Conservation (phyloP, 2,329 filamentous ascomycete genomes). For the Aspergillus sp. region DNA sequence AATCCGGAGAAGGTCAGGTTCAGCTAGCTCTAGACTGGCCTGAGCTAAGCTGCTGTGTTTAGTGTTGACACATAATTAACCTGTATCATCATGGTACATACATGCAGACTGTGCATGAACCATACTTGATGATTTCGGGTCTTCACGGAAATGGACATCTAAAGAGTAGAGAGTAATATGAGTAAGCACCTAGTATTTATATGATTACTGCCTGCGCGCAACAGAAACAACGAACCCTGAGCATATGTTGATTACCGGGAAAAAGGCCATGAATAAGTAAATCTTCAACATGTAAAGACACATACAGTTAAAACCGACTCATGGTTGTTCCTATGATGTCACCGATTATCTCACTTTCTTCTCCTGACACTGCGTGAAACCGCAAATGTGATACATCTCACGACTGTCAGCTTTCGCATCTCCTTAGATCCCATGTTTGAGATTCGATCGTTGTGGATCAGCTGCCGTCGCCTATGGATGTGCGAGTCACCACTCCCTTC, state of each 20-base stretch:
- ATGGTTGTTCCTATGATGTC: background rate
- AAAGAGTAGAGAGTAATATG: background rate
- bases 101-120: slow-evolving; percentile 9
- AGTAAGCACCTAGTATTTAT: background rate
- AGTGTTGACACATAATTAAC: background rate
- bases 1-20: background rate
- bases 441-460: background rate
- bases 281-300: too few species aligned
- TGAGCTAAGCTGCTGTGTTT: background rate
- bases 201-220: background rate
- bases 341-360: background rate
- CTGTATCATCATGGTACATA: background rate
- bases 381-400: background rate
- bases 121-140: background rate
- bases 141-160: background rate
- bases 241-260: background rate
- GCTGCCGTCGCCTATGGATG: background rate
- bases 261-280: too few species aligned
- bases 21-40: background rate
- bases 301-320: too few species aligned
- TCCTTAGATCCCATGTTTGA: background rate
- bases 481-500: background rate
- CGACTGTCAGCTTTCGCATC: background rate
- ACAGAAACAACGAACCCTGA: background rate
- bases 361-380: background rate